phyloP scores from a whole-genome alignment of 495 filamentous ascomycete species.

The Apodospora peruviana region DNA sequence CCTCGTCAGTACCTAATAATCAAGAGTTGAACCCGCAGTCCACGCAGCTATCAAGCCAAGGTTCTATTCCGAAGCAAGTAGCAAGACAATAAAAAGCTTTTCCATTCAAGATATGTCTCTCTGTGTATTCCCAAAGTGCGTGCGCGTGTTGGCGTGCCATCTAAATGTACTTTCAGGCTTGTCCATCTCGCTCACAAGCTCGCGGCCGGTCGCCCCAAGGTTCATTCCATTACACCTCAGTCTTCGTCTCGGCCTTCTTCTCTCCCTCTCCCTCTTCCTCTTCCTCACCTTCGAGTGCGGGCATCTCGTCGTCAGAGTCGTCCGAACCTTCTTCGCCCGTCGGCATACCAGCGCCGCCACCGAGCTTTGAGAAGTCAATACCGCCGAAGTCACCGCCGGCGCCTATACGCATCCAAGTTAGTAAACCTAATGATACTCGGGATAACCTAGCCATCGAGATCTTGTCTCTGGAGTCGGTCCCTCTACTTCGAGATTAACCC shows the following conservation, averaged over 20 bases:
- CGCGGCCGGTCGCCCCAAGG: no score
- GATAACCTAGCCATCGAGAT: background rate
- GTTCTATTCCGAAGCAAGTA: no score
- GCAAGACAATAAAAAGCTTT: no score
- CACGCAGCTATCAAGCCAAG: no score
- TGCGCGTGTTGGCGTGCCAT: no score
- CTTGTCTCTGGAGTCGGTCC: slow-evolving; percentile 3
- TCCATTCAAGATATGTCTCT: no score
- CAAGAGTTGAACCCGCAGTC: no score
- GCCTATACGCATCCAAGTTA: slow-evolving; percentile 5
- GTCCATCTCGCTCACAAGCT: no score
- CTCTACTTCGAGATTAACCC: slow-evolving; percentile 4
- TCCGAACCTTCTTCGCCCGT: slow-evolving; percentile 55
- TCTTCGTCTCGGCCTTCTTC: background rate
- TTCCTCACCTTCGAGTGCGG: slow-evolving; percentile 36
- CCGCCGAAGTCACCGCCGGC: slow-evolving; percentile 57
- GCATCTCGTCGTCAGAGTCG: slow-evolving; percentile 43
- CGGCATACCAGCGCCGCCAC: slow-evolving; percentile 49
- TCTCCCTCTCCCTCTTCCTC: slow-evolving; percentile 14
- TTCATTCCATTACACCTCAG: background rate
- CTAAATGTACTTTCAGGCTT: no score
- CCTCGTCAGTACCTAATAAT: no score
- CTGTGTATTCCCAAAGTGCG: no score
- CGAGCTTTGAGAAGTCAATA: slow-evolving; percentile 92
- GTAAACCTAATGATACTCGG: background rate